Conservation (phyloP, 371 early-diverging fungal species). For the Mortierella sp. region DNA sequence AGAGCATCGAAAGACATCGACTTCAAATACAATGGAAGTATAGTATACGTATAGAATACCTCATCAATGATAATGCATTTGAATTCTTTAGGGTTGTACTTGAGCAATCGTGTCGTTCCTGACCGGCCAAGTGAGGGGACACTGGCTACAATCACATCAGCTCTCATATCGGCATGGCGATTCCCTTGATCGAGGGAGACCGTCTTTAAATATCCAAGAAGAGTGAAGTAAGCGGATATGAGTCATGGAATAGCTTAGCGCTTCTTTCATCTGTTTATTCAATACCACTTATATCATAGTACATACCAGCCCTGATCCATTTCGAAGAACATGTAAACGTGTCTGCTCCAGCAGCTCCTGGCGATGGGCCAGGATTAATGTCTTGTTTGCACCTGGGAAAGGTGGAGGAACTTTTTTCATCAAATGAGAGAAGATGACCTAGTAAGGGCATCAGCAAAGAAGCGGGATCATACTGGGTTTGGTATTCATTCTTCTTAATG, state of each 20-base stretch:
- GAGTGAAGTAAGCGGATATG: neutral
- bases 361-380: slow-evolving; percentile 88
- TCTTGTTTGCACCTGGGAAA: slow-evolving; percentile 76
- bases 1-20: neutral
- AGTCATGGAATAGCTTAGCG: no score
- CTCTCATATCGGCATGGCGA: slow-evolving; percentile 63
- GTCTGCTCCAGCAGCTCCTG: slow-evolving; percentile 91
- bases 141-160: slow-evolving; percentile 84
- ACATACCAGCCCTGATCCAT: slow-evolving; percentile 66
- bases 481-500: no score
- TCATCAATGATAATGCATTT: slow-evolving; percentile 94
- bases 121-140: slow-evolving; percentile 79
- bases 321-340: slow-evolving; percentile 68
- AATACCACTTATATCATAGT: neutral
- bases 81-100: slow-evolving; percentile 81
- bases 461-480: neutral
- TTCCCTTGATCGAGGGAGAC: slow-evolving; percentile 79
- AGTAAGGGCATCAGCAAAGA: neutral
- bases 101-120: slow-evolving; percentile 63
- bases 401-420: slow-evolving; percentile 77
- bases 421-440: slow-evolving; percentile 89
- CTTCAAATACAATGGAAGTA: neutral
- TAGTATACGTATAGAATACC: slow-evolving; percentile 38
- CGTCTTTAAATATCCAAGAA: slow-evolving; percentile 35
- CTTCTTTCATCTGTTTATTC: neutral